Evolutionary conservation across 2,329 filamentous ascomycete genomes (phyloP).

Genomic region (Colletotrichum sp.): DNA sequence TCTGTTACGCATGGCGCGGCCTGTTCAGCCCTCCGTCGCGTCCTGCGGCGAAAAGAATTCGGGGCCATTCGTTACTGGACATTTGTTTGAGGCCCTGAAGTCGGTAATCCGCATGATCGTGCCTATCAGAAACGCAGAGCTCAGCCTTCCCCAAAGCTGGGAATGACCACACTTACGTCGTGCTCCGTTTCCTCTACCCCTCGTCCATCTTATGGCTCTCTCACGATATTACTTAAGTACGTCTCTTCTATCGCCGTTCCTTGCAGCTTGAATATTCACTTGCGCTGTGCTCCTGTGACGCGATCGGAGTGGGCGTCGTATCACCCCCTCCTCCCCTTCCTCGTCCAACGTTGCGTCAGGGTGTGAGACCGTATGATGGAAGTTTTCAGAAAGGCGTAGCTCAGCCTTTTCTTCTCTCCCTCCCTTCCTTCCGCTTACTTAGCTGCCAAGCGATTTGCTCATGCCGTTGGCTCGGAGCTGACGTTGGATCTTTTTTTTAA

Average conservation of each 20-base stretch:
- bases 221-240: not conserved
- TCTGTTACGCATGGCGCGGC: not conserved
- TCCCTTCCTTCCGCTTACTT: not conserved
- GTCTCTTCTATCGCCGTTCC: not conserved
- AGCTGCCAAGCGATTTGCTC: not conserved
- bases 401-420: not conserved
- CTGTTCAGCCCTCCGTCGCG: not conserved
- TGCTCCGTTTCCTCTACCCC: not conserved
- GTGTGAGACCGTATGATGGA: not conserved
- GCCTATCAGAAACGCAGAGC: constrained; percentile 7
- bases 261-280: not conserved
- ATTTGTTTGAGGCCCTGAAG: not conserved
- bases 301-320: not conserved
- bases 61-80: not conserved
- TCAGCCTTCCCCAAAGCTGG: not conserved
- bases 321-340: not conserved
- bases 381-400: not conserved
- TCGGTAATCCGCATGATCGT: constrained; percentile 17
- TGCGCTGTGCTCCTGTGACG: constrained; percentile 3
- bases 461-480: not conserved
- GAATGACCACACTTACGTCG: not conserved
- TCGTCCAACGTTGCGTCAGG: not conserved
- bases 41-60: not conserved
- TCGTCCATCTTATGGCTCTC: not conserved
- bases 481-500: not conserved